Base-by-base conservation (phyloP, 1,284 basidiomycete species). In the Tilletia setariae region DNA sequence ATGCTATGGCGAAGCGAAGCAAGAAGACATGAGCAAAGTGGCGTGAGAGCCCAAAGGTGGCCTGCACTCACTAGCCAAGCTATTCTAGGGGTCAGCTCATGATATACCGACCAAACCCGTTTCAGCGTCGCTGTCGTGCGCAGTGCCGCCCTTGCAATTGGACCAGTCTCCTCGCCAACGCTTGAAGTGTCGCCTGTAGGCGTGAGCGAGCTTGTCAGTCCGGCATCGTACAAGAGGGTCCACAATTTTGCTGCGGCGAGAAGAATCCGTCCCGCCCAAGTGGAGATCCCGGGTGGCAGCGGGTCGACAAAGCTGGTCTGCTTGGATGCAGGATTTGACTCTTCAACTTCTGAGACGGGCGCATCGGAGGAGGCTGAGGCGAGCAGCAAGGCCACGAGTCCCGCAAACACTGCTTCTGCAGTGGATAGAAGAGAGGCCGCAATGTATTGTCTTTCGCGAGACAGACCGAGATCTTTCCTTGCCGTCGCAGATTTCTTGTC, bases 151-250 rank as follows among this genome's bases (percentile, higher is more conserved):
- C 32, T 32, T 30, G 28, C 56, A 35, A 61, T 61, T 13, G 56
- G 56, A 15, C 56, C 56, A 16, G 28, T 56, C 6, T 61, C 56
- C 56, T 40, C 19, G 9, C 35, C 13, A 23, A 19, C 2, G 13
- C 21, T 30, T 40, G 56, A 32, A 30, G 9, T 44, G 43, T 19
- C 43, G 43, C 43, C 11, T 40, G 35, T 40, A 40, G 35, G 35
- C 35, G 11, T 40, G 11, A 6, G 6, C 35, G 6, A 40, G 11
- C 11, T 11, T 40, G 35, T 61, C 56, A 61, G 35, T 16, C 56
- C 56, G 30, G 56, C 56, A 35, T 61, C 56, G 30, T 61, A 30
- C 16, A 61, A 30, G n/a, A 35, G 56, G 15, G 56, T 61, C 56
- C 56, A 61, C 28, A 61, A 11, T 30, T 30, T 32, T 19, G 56